These are phyloP conservation scores for Phaffia australis DNA, from an alignment of 768 basidiomycete genomes.

Conservation along the genomic window DNA sequence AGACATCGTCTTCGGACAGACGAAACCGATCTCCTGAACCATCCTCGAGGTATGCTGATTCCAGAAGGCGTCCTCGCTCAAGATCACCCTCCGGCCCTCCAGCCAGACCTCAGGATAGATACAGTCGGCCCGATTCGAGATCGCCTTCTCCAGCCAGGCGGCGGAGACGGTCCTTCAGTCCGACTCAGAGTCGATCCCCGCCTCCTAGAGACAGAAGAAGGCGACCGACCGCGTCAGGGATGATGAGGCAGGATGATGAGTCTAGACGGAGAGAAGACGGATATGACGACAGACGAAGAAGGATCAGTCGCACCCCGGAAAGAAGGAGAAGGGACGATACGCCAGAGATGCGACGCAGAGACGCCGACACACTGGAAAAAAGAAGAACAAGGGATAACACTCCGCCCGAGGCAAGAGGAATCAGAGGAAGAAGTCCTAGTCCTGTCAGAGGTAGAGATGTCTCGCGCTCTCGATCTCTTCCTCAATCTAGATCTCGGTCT, in stretches of 20 bases:
- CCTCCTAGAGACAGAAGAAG: neutral
- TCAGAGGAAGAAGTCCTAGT: too few species aligned
- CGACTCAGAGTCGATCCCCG: neutral
- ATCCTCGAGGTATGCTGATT: conserved; percentile 31
- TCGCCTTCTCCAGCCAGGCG: neutral
- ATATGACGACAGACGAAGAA: conserved; percentile 1
- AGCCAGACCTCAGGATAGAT: conserved; percentile 34
- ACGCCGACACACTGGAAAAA: too few species aligned
- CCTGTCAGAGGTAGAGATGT: neutral
- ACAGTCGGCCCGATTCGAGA: neutral
- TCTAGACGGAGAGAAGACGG: neutral
- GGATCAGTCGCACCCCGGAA: too few species aligned
- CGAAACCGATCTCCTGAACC: conserved; percentile 21
- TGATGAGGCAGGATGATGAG: neutral
- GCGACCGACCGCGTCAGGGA: neutral
- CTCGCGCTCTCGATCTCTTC: neutral
- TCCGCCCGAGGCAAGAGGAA: too few species aligned
- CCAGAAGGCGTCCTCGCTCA: conserved; percentile 33
- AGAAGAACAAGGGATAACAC: too few species aligned
- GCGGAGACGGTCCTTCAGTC: neutral
- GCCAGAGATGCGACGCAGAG: too few species aligned
- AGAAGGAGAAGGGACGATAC: too few species aligned
- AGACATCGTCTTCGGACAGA: conserved; percentile 34
- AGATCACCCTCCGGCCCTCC: conserved; percentile 41
- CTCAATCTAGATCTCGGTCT: neutral